phyloP scores from a whole-genome alignment of 495 filamentous ascomycete genomes.

The Sordaria brevicollis region DNA sequence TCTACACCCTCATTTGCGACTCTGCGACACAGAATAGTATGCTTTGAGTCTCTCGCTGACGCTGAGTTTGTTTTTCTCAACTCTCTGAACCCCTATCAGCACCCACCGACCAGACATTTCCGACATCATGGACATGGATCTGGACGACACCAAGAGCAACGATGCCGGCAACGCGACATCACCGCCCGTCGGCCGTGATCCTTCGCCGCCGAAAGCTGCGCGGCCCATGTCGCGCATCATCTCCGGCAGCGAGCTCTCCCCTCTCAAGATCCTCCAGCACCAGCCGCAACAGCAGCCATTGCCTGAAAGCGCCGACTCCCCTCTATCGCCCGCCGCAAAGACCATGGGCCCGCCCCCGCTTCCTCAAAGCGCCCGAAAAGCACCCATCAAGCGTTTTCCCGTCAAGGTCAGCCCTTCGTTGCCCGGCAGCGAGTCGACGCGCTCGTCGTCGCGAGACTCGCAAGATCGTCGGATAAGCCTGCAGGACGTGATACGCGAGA shows the following conservation, averaged over 20 bases:
- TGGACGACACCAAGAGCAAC: neutral
- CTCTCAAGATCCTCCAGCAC: constrained; percentile 37
- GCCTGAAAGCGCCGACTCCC: neutral
- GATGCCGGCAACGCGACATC: constrained; percentile 8
- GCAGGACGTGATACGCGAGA: constrained; percentile 32
- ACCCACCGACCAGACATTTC: constrained; percentile 14
- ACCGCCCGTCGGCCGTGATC: constrained; percentile 10
- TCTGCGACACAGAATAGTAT: constrained; percentile 11
- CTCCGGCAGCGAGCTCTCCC: constrained; percentile 37
- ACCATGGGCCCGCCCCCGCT: constrained; percentile 18
- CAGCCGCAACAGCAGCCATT: constrained; percentile 13
- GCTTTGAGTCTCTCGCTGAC: constrained; percentile 27
- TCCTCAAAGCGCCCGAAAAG: constrained; percentile 35
- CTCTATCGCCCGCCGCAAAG: constrained; percentile 4
- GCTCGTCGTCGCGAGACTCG: constrained; percentile 12
- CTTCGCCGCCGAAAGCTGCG: constrained; percentile 24
- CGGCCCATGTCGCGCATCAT: constrained; percentile 36
- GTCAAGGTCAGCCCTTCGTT: constrained; percentile 33
- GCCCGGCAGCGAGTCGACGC: constrained; percentile 12
- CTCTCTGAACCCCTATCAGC: constrained; percentile 20
- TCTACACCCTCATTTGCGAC: neutral
- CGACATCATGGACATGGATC: constrained; percentile 11
- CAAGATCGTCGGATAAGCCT: constrained; percentile 30
- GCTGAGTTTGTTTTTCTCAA: constrained; percentile 27
- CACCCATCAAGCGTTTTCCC: constrained; percentile 45